phyloP scores from a whole-genome alignment of 805 yeast genomes.

The Clavispora phyllophila region DNA sequence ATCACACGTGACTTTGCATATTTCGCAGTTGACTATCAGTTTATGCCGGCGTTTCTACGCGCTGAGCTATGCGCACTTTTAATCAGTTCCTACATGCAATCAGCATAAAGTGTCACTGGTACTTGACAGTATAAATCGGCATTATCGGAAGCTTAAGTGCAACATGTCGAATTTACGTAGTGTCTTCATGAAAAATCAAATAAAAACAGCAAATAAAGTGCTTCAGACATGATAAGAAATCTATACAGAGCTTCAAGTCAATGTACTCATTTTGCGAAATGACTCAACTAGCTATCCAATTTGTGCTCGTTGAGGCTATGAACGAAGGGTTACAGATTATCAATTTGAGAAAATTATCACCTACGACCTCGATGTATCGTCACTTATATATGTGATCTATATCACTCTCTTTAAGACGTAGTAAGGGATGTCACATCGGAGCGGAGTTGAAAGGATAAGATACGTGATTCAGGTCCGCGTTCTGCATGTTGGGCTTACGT shows the following conservation, averaged over 20 bases:
- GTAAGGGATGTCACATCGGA: neutral
- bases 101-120: neutral
- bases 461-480: neutral
- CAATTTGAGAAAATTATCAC: too few species aligned
- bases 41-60: neutral
- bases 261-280: too few species aligned
- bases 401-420: too few species aligned
- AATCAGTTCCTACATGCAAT: neutral
- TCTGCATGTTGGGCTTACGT: neutral
- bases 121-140: neutral
- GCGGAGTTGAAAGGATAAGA: neutral
- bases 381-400: neutral
- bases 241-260: too few species aligned
- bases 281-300: too few species aligned
- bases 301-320: too few species aligned
- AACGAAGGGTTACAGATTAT: too few species aligned
- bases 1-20: constrained; percentile 16
- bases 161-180: too few species aligned
- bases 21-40: neutral
- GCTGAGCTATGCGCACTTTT: neutral
- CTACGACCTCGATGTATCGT: too few species aligned
- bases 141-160: neutral
- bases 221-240: too few species aligned
- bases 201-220: too few species aligned
- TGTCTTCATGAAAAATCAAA: too few species aligned